phyloP scores from a whole-genome alignment of 345 rosid species.

The Anacardium occidentale region DNA sequence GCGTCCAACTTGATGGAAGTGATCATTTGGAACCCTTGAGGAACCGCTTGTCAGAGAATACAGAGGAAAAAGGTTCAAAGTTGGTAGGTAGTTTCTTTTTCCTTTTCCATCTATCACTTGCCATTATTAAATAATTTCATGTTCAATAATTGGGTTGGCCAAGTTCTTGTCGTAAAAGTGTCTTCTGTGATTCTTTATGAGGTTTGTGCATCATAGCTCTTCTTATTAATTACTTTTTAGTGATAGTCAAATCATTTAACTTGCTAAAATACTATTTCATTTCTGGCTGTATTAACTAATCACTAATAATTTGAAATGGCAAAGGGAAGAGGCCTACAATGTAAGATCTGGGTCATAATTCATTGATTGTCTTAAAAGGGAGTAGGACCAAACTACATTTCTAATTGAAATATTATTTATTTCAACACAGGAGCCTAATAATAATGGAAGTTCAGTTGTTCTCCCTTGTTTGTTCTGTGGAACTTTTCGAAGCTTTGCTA shows the following conservation, averaged over 20 bases:
- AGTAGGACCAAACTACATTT: background rate
- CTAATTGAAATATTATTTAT: constrained; percentile 1
- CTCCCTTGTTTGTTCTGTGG: background rate
- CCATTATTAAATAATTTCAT: constrained; percentile 5
- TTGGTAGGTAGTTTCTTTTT: constrained; percentile 44
- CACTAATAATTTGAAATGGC: too few relatives aligned
- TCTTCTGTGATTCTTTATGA: background rate
- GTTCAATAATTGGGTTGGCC: background rate
- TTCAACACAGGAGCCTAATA: background rate
- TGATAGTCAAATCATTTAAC: constrained; percentile 1
- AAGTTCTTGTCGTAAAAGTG: background rate
- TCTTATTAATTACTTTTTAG: background rate
- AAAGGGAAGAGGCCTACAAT: background rate
- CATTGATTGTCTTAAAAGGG: background rate
- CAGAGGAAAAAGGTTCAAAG: constrained; percentile 74
- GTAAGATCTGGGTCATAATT: background rate
- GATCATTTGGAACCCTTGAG: constrained; percentile 83
- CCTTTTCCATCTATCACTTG: background rate
- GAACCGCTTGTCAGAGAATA: constrained; percentile 74
- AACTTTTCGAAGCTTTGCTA: background rate
- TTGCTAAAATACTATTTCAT: background rate
- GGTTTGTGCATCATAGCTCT: background rate
- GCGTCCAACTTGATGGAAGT: constrained; percentile 98
- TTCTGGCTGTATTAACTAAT: background rate
- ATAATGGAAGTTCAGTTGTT: background rate